Evolutionary conservation across 2,329 filamentous ascomycete species (phyloP).

Genomic region (Colletotrichum theobromicola): DNA sequence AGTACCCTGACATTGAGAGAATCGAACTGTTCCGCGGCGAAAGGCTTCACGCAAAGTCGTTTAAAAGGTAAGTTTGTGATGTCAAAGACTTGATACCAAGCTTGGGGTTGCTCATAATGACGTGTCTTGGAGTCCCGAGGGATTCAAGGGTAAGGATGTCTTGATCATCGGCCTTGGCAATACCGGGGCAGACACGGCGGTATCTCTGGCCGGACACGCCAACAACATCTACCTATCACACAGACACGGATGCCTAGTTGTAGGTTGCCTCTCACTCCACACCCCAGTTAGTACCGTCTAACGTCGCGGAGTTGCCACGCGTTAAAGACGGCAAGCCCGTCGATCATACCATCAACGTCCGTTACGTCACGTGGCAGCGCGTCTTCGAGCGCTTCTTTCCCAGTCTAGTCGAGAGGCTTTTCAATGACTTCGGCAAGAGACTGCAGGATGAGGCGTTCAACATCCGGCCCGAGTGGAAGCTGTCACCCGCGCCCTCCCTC

Average conservation of each 20-base stretch:
- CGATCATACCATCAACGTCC: constrained; percentile 29
- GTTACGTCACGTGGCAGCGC: background rate
- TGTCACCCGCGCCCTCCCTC: constrained; percentile 26
- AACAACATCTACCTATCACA: constrained; percentile 48
- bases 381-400: constrained; percentile 19
- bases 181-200: constrained; percentile 39
- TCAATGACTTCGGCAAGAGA: background rate
- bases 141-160: constrained; percentile 44
- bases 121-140: constrained; percentile 25
- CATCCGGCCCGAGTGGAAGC: constrained; percentile 33
- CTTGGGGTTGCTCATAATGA: background rate
- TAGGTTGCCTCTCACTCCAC: constrained; percentile 24
- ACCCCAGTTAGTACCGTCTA: background rate
- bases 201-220: constrained; percentile 37
- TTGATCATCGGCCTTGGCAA: constrained; percentile 47
- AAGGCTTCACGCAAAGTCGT: constrained; percentile 38
- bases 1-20: constrained; percentile 38
- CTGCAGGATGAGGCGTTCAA: constrained; percentile 5
- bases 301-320: background rate
- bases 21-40: constrained; percentile 42
- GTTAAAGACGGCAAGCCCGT: constrained; percentile 34
- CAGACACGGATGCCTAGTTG: constrained; percentile 39
- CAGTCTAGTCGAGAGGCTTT: constrained; percentile 28
- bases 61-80: constrained; percentile 5
- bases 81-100: background rate